Conservation (phyloP, 495 filamentous ascomycete species). For the Melanomma pulvis-pyrius region DNA sequence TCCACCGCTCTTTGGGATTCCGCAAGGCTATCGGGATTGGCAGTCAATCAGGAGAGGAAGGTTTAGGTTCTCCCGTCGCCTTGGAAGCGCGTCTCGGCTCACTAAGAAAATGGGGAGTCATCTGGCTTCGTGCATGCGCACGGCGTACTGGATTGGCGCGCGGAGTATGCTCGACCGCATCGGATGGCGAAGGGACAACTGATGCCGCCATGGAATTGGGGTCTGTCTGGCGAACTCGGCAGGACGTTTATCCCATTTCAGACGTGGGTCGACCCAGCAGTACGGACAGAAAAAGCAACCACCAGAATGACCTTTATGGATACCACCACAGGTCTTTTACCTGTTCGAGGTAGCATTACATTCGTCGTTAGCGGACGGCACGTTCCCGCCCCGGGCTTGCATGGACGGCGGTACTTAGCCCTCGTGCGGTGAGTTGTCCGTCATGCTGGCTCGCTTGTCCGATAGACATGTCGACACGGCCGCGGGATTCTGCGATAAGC, state of each 20-base stretch:
- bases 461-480: not conserved
- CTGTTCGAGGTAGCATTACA: not conserved
- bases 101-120: conserved; percentile 2
- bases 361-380: not conserved
- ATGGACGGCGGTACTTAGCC: not conserved
- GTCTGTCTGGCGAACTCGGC: not conserved
- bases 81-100: conserved; percentile 11
- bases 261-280: conserved; percentile 14
- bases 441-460: conserved; percentile 8
- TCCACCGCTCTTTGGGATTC: conserved; percentile 20
- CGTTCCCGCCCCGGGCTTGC: conserved; percentile 1
- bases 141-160: not conserved
- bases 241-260: not conserved
- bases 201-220: not conserved
- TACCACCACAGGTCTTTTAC: not conserved
- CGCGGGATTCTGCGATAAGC: conserved; percentile 36
- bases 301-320: not conserved
- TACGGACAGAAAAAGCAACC: conserved; percentile 15
- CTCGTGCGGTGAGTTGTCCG: not conserved
- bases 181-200: conserved; percentile 16
- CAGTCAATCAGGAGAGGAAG: conserved; percentile 2
- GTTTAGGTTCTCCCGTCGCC: conserved; percentile 11
- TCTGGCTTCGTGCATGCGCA: conserved; percentile 1
- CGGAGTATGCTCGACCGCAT: conserved; percentile 15
- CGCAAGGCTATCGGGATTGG: not conserved